Evolutionary conservation across 768 basidiomycete species (phyloP).

Genomic region (Leucosporidium yakuticum): DNA sequence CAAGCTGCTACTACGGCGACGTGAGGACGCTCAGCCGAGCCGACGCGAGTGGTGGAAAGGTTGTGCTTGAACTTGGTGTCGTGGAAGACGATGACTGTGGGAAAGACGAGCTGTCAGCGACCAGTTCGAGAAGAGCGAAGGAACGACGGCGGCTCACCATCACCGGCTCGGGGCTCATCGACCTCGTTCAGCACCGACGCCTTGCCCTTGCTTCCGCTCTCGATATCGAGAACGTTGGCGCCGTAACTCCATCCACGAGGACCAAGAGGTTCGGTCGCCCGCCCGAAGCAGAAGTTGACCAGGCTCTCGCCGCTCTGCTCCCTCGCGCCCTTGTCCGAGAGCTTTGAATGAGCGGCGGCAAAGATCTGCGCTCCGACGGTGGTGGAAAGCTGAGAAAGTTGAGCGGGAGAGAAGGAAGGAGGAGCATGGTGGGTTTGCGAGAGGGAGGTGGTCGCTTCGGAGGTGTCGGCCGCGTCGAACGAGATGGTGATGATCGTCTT

Average conservation of each 20-base stretch:
- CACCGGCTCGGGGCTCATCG: constrained; percentile 27
- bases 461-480: constrained; percentile 13
- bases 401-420: constrained; percentile 1
- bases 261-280: constrained; percentile 14
- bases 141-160: constrained; percentile 19
- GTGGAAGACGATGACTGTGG: constrained; percentile 14
- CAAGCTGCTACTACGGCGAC: constrained; percentile 28
- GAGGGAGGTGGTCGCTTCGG: constrained; percentile 17
- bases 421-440: constrained; percentile 19
- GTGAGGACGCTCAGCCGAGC: constrained; percentile 2
- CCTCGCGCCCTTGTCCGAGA: constrained; percentile 11
- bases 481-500: constrained; percentile 17
- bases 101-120: neutral
- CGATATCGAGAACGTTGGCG: constrained; percentile 12
- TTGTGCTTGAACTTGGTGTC: constrained; percentile 33
- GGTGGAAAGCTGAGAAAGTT: neutral
- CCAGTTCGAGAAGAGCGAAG: neutral
- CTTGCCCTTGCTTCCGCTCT: constrained; percentile 18
- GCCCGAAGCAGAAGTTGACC: constrained; percentile 16
- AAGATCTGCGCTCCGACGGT: constrained; percentile 33
- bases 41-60: constrained; percentile 25
- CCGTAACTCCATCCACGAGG: constrained; percentile 15
- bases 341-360: constrained; percentile 26
- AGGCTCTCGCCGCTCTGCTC: constrained; percentile 8
- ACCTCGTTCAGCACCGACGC: neutral